Evolutionary conservation across 305 asterid genomes (phyloP).

Genomic region (Coffea humblotiana): DNA sequence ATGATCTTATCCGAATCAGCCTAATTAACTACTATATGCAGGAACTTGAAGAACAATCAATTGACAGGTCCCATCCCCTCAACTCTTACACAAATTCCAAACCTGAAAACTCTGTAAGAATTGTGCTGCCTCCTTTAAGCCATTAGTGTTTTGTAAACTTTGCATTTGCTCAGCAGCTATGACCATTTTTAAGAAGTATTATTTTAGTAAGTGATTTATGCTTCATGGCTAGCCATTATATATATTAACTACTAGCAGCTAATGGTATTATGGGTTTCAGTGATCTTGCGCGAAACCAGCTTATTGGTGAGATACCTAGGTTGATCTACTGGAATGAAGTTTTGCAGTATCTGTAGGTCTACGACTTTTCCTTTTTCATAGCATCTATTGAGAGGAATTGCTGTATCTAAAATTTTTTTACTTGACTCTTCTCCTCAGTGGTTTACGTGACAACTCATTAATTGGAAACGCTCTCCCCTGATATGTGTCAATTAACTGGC

Average conservation of each 20-base stretch:
- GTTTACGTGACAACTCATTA: constrained; percentile 80
- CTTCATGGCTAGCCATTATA: background rate
- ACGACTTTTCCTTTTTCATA: background rate
- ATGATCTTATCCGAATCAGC: background rate
- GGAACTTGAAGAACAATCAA: constrained; percentile 86
- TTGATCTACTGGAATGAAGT: constrained; percentile 98
- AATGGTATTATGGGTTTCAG: constrained; percentile 30
- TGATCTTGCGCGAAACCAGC: constrained; percentile 92
- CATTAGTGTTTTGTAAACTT: background rate
- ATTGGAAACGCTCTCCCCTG: constrained; percentile 83
- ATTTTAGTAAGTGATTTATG: background rate
- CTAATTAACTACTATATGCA: constrained; percentile 15
- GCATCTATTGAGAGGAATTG: background rate
- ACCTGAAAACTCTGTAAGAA: constrained; percentile 86
- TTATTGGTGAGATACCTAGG: constrained; percentile 90
- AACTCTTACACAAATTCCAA: constrained; percentile 91
- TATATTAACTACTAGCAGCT: background rate
- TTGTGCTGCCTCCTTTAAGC: background rate
- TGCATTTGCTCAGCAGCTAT: background rate
- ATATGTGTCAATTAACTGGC: constrained; percentile 93
- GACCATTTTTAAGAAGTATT: background rate
- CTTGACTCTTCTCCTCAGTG: constrained; percentile 42
- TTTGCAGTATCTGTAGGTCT: constrained; percentile 73
- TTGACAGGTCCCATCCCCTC: constrained; percentile 95
- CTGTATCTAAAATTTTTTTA: background rate